Percentiles rank a stretch among this genome's conserved stretches.
Evolutionary conservation across 768 basidiomycete species (phyloP).

Genomic region (Leccinum obscurum): DNA sequence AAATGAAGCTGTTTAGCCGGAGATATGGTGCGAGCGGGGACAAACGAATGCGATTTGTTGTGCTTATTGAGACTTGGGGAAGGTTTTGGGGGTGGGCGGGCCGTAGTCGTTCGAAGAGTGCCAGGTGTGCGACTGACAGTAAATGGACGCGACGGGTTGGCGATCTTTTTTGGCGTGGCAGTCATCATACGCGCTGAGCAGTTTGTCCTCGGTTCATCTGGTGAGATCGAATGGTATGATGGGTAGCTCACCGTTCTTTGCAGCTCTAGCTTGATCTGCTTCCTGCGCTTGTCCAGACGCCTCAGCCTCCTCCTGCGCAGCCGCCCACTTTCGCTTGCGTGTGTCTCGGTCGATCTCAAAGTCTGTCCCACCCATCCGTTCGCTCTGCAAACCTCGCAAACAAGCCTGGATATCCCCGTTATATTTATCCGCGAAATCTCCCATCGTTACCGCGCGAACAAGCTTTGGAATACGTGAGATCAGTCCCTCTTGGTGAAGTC

Average conservation of each 20-base stretch:
- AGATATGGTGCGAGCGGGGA: conserved; percentile 46
- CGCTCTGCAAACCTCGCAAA: conserved; percentile 65
- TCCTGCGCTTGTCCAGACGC: conserved; percentile 32
- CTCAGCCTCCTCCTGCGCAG: conserved; percentile 55
- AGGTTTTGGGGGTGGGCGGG: conserved; percentile 30
- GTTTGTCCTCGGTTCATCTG: conserved; percentile 2
- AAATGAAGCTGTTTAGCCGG: conserved; percentile 44
- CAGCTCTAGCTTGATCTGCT: conserved; percentile 37
- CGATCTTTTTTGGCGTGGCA: conserved; percentile 53
- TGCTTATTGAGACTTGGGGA: conserved; percentile 40
- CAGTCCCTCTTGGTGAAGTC: conserved; percentile 71
- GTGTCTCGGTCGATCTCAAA: conserved; percentile 66
- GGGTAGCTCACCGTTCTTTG: conserved; percentile 54
- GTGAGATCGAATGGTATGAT: background rate
- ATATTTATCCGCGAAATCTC: conserved; percentile 78
- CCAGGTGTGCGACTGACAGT: conserved; percentile 45
- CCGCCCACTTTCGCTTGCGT: conserved; percentile 78
- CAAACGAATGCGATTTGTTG: conserved; percentile 27
- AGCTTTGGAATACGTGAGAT: conserved; percentile 74
- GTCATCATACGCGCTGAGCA: conserved; percentile 44
- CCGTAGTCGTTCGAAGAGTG: conserved; percentile 29
- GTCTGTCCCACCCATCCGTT: conserved; percentile 51
- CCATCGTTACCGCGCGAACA: conserved; percentile 70
- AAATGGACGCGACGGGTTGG: conserved; percentile 40
- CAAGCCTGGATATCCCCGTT: conserved; percentile 74